phyloP scores from a whole-genome alignment of 1,139 yeast species.

The Sugiyamaella pinicola region DNA sequence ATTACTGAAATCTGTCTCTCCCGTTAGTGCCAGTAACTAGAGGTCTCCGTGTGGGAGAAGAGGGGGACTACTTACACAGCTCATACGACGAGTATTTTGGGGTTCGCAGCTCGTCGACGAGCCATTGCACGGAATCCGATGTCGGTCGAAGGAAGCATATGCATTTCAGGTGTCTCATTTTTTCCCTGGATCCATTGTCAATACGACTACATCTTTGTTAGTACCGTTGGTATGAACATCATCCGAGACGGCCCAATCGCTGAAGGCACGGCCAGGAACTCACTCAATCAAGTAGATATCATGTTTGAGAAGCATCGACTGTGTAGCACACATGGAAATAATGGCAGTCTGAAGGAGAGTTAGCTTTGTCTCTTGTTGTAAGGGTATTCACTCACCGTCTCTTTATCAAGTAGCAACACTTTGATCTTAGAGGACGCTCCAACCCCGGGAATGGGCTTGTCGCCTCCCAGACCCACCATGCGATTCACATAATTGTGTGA shows the following conservation, averaged over 20 bases:
- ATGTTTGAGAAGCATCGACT: constrained; percentile 75
- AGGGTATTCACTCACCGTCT: constrained; percentile 49
- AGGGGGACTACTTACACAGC: constrained; percentile 48
- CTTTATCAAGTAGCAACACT: constrained; percentile 75
- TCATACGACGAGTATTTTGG: constrained; percentile 84
- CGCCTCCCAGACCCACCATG: constrained; percentile 44
- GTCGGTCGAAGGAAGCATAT: constrained; percentile 78
- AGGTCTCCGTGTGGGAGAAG: no score
- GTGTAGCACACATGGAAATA: constrained; percentile 84
- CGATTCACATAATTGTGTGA: constrained; percentile 54
- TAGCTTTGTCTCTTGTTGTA: no score
- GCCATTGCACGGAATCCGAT: constrained; percentile 58
- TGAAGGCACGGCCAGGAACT: constrained; percentile 15
- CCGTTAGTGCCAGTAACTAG: not conserved
- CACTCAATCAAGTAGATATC: constrained; percentile 79
- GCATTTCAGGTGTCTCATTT: constrained; percentile 82
- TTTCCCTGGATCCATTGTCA: constrained; percentile 66
- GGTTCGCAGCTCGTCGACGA: constrained; percentile 65
- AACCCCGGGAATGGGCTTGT: constrained; percentile 28
- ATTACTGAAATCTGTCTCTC: constrained; percentile 58
- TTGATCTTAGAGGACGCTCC: constrained; percentile 52
- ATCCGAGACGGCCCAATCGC: constrained; percentile 5
- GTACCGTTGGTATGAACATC: no score
- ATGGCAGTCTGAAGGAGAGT: constrained; percentile 70
- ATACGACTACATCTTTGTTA: constrained; percentile 42